Evolutionary conservation across 768 basidiomycete species (phyloP), one percentile per base, ranked within the genome.

Genomic region (Xerocomus spinulosus): DNA sequence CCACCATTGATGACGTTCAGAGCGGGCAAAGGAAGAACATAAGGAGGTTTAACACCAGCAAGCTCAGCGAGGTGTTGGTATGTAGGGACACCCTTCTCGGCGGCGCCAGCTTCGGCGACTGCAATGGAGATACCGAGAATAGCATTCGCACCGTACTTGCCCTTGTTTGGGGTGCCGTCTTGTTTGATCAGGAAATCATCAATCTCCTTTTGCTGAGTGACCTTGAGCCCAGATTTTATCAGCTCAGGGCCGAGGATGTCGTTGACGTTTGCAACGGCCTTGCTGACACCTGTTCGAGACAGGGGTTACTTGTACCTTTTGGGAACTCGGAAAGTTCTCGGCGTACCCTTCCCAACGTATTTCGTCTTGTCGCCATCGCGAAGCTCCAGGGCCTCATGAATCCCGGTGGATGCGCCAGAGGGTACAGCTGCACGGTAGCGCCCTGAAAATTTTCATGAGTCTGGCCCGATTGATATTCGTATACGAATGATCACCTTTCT

Each of bases 1-100:
- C 96, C 96, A 70, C 96, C 96, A 73, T 99, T 99, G 79, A 99
- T 99, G 61, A 99, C 96, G 70, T 99, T 99, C 82, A 99, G 93
- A 50, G 90, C 83, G 40, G 96, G 96, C 66, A 73, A 74, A 52
- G 96, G 96, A 61, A 98, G 85, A 51, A 92, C 79, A 70, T 85
- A 97, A 37, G 96, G 95, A 44, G 91, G 77, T 73, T 94, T 92
- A 71, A 95, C 81, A 58, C 95, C 95, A 49, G 96, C 91, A 57
- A 99, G 85, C 54, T 92, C 87, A 39, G 94, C 96, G 57, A 98
- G 81, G 79, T 97, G 92, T 68, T 89, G 82, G 80, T 97, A 98
- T 58, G 95, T 83, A 42, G 96, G 94, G 46, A 97, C 78, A 50
- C 84, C 88, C 79, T 95, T 96, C 75, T 96, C 90, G 43, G 82